Evolutionary conservation across 805 yeast genomes (phyloP).

Genomic region (Candida ipomoeae): DNA sequence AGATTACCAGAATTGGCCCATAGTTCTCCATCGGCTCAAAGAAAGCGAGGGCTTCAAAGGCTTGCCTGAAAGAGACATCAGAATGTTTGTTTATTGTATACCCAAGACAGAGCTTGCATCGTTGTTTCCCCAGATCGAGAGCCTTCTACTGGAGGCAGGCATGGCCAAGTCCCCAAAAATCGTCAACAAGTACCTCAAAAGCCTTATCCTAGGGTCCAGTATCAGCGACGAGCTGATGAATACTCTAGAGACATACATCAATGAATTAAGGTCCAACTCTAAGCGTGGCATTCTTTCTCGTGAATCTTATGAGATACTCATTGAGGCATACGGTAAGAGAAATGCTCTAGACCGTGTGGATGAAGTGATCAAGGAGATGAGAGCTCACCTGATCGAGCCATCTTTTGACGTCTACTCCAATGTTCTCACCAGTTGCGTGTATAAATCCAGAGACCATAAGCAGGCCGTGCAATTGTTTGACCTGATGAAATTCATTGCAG

Average conservation of each 20-base stretch:
- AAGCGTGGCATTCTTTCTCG: conserved; percentile 28
- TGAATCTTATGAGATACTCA: conserved; percentile 41
- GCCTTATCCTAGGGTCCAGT: conserved; percentile 24
- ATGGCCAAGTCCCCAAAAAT: conserved; percentile 29
- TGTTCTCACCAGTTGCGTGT: conserved; percentile 58
- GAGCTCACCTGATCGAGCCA: conserved; percentile 35
- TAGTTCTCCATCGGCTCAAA: conserved; percentile 39
- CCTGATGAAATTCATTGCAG: conserved; percentile 76
- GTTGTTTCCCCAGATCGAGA: conserved; percentile 24
- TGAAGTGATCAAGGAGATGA: conserved; percentile 35
- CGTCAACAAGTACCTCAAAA: conserved; percentile 35
- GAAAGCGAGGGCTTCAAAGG: conserved; percentile 34
- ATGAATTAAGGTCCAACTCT: conserved; percentile 20
- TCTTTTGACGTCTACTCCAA: conserved; percentile 48
- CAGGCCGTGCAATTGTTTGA: conserved; percentile 75
- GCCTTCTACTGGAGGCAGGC: conserved; percentile 32
- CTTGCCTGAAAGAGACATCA: conserved; percentile 30
- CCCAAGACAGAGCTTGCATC: conserved; percentile 35
- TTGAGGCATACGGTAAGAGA: conserved; percentile 44
- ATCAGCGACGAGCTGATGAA: conserved; percentile 21
- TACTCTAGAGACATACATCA: conserved; percentile 30
- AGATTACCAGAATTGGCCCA: conserved; percentile 44
- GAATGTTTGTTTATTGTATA: conserved; percentile 35
- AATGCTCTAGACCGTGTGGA: conserved; percentile 38
- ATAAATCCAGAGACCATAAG: conserved; percentile 43